Percentiles rank a stretch among this genome's conserved stretches.
Evolutionary conservation across 2,329 filamentous ascomycete species (phyloP).

Genomic region (Nannizziopsis barbatae): DNA sequence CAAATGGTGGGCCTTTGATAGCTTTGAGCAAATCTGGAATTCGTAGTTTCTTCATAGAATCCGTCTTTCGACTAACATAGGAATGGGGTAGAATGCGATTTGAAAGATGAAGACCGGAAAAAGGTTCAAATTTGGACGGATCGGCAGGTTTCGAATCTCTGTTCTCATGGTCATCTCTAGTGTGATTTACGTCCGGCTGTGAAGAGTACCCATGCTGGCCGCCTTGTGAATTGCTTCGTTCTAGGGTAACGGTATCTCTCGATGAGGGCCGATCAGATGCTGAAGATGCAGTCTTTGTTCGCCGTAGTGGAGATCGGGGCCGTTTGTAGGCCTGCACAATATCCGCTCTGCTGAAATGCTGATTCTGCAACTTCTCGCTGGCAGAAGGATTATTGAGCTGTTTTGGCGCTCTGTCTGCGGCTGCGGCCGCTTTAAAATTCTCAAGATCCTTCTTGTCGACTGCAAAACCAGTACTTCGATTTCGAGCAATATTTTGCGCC

Average conservation of each 20-base stretch:
- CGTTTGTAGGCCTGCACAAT: slow-evolving; percentile 35
- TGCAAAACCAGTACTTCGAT: slow-evolving; percentile 35
- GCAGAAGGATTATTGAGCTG: slow-evolving; percentile 17
- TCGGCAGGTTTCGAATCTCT: slow-evolving; percentile 32
- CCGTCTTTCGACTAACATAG: slow-evolving; percentile 64
- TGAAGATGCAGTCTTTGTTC: slow-evolving; percentile 29
- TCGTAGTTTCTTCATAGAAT: slow-evolving; percentile 63
- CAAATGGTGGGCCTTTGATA: slow-evolving; percentile 73
- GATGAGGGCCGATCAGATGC: slow-evolving; percentile 14
- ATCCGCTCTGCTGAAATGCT: slow-evolving; percentile 53
- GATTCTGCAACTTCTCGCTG: slow-evolving; percentile 41
- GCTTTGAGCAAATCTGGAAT: slow-evolving; percentile 70
- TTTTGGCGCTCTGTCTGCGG: slow-evolving; percentile 26
- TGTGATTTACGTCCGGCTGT: background rate
- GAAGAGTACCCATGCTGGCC: background rate
- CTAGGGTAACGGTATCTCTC: background rate
- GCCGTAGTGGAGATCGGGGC: slow-evolving; percentile 22
- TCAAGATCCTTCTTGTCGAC: slow-evolving; percentile 36
- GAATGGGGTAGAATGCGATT: slow-evolving; percentile 73
- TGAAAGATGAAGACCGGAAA: slow-evolving; percentile 72
- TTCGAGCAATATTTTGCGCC: slow-evolving; percentile 28
- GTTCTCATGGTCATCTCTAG: background rate
- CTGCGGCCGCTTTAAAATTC: slow-evolving; percentile 28
- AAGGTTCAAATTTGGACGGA: slow-evolving; percentile 65
- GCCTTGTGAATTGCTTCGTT: slow-evolving; percentile 1